Evolutionary conservation across 2,329 filamentous ascomycete genomes (phyloP), one percentile per base, ranked within the genome.

Genomic region (Chaetomiaceae sp.): DNA sequence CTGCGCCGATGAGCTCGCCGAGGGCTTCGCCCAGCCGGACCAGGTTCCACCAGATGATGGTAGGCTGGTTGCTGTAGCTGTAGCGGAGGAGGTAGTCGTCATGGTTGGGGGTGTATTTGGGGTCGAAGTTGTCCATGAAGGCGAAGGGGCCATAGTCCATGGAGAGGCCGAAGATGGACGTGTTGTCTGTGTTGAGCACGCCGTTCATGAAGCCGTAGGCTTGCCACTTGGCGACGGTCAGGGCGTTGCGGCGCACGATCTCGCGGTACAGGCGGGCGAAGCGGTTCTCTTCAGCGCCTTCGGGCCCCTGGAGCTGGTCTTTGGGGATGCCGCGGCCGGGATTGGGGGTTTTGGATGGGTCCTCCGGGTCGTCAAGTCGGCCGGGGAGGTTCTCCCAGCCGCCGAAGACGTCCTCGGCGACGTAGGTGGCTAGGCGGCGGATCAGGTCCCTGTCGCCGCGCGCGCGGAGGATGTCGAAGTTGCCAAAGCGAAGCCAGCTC

Each of bases 191-290:
- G 69, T 99, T 99, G 51, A 99, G 75, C 4, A 99, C 93, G 40
- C 93, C 93, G 63, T 99, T 99, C 78, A 95, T 97, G 72, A 99
- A 99, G n/a, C 89, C 93, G 63, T 97, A 97, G 0, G 89, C 90
- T 72, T 99, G 95, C 92, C 93, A 97, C 59, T 86, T 81, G 10
- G 93, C 93, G 2, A 97, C 91, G 0, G 87, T 95, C 52, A 78
- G 76, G 1, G 93, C 93, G 64, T 96, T 99, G 27, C 88, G 81
- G 37, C 89, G 82, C 4, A 84, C 83, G 50, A 99, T 84, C 63
- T 95, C 90, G 31, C 93, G 84, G 67, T 95, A 99, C 1, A 99
- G 73, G 14, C 91, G 79, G 0, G 86, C 77, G 66, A 93, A 99
- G 27, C 92, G 81, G 65, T 99, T 99, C 65, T 96, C 86, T 52